Base-by-base conservation (phyloP, 192 early-diverging fungal species). In the Spizellomyces punctatus region DNA sequence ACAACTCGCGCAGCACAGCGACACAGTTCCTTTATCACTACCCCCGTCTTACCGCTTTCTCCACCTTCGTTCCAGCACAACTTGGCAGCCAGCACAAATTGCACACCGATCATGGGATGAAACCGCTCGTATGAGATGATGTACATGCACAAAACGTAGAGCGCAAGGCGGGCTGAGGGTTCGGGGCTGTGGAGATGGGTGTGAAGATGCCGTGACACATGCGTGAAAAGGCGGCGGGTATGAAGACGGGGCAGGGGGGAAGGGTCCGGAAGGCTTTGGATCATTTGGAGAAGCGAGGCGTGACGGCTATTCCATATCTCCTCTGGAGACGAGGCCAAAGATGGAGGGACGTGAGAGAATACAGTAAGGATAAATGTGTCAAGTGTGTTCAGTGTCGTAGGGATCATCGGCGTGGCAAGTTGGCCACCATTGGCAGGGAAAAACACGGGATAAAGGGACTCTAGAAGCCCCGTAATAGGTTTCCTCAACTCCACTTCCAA, bases 41-140 rank as follows among this genome's bases (percentile, higher is more conserved):
- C 27, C 27, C 27, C 27, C 27, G 27, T 36, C 1, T 36, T 36
- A 36, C 27, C 27, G 27, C 27, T 36, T 36, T 36, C 59, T 4
- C 47, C 63, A 27, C 14, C 21, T 17, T 42, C 19, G 61, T 85
- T 85, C 83, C 81, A 83, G 8, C 77, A 58, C 75, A 81, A 74
- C 36, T 85, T 85, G 41, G 72, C 84, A 46, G 79, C 52, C 21
- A 77, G 79, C 47, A 82, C 76, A 41, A 69, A 72, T 63, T 85
- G 84, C 14, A 85, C 61, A 8, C 76, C 78, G 14, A 82, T 73
- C 5, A 85, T 64, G 14, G 84, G 84, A 64, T 85, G 84, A 70
- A 74, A 79, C 43, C 81, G 66, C 36, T 79, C 80, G 65, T 86
- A 86, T 27, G 77, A 67, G 58, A 86, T 57, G 27, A 86, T 22